Evolutionary conservation across 2,329 filamentous ascomycete genomes (phyloP).

Genomic region (Neonectria ditissima): DNA sequence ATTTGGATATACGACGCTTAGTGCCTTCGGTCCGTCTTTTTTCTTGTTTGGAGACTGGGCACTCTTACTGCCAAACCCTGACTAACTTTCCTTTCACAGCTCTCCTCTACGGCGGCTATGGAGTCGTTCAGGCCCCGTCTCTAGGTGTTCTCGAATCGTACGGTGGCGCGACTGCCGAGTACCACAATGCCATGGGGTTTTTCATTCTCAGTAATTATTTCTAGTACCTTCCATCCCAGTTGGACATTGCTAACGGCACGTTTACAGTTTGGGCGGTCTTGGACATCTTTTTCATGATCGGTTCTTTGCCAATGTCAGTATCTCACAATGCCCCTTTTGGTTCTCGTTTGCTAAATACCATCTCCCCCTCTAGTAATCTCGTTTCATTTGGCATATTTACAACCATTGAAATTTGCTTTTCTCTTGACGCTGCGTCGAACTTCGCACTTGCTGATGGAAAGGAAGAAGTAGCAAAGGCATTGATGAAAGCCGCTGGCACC

Average conservation of each 20-base stretch:
- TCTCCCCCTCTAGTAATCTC: neutral
- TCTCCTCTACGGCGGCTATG: slow-evolving; percentile 27
- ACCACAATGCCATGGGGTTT: slow-evolving; percentile 29
- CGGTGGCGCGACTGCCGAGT: slow-evolving; percentile 22
- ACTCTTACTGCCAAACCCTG: neutral
- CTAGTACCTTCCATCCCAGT: accelerated
- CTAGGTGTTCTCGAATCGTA: slow-evolving; percentile 24
- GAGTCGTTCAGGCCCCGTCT: slow-evolving; percentile 17
- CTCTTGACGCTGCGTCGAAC: slow-evolving; percentile 20
- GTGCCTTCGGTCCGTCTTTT: slow-evolving; percentile 59
- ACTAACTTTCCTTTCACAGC: neutral
- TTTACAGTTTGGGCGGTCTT: slow-evolving; percentile 22
- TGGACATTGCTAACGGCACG: neutral
- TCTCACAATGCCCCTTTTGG: too few species aligned
- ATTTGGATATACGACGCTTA: slow-evolving; percentile 65
- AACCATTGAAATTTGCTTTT: slow-evolving; percentile 19
- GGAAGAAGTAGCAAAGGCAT: neutral
- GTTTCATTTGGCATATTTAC: slow-evolving; percentile 17
- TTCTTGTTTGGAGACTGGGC: neutral
- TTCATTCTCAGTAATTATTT: slow-evolving; percentile 19
- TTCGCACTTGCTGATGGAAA: slow-evolving; percentile 26
- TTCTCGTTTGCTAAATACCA: neutral
- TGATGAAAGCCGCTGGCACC: slow-evolving; percentile 16
- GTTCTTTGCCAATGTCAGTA: slow-evolving; percentile 19
- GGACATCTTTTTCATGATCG: slow-evolving; percentile 27